Base-by-base conservation (phyloP, 2,329 filamentous ascomycete genomes). In the Macrophomina tecta region DNA sequence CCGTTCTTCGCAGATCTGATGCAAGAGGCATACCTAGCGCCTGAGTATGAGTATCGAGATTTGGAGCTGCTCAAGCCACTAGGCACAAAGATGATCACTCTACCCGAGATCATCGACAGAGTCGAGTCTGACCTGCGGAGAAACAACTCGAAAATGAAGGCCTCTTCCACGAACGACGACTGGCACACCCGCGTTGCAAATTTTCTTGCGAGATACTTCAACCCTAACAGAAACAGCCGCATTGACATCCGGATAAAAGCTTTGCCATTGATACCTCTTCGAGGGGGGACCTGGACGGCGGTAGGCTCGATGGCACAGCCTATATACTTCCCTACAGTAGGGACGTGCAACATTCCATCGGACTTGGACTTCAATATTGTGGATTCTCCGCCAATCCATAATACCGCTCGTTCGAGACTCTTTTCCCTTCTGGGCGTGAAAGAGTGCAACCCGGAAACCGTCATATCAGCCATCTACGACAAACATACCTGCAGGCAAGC, bases 181-280 rank as follows among this genome's bases (percentile, higher is more conserved):
- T 63, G 60, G 60, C 60, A 63, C 30, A 23, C 30, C 16, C 32
- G 45, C 5, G 46, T 51, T 23, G 58, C 58, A n/a, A 11, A 8
- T 2, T 2, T 61, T 32, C 28, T 61, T 9, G n/a, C 9, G 5
- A 28, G 34, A 12, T 1, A 4, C 12, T 34, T 61, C 23, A 6
- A 48, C 14, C 0, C 4, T 9, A 30, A 4, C 9, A 3, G 18
- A 23, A 11, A 38, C 12, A 16, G 7, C 4, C 9, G 0, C 6
- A 9, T 11, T 8, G 6, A 9, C 8, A 4, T 28, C 7, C 40
- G 56, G 5, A 16, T 61, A 36, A n/a, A 38, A 11, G 4, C 11
- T 18, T 23, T 48, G 14, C 28, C 2, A 16, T n/a, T 61, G 16
- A 18, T 61, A 18, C 56, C 56, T 18, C 9, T 48, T 12, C 12